phyloP scores from a whole-genome alignment of 176 grass and related monocot genomes.

The Phoenix roebelenii region DNA sequence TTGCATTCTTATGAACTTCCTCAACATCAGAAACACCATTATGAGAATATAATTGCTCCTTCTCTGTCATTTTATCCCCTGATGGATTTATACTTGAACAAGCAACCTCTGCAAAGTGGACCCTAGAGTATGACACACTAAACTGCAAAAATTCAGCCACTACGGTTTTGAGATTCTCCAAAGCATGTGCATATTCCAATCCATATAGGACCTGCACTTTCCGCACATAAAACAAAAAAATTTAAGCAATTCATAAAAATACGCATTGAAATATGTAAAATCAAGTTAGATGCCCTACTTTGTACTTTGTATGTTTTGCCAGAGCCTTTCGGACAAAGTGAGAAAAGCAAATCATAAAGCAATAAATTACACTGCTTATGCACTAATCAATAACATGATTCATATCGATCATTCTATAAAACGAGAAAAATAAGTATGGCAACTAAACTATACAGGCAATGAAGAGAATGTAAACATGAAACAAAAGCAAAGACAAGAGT shows the following conservation, averaged over 20 bases:
- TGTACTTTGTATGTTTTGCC: too few relatives aligned
- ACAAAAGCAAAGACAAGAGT: too few relatives aligned
- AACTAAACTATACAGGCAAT: too few relatives aligned
- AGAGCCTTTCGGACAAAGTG: too few relatives aligned
- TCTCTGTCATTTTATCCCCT: slow-evolving; percentile 25
- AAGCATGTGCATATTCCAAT: slow-evolving; percentile 64
- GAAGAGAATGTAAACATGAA: too few relatives aligned
- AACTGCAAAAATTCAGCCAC: slow-evolving; percentile 31
- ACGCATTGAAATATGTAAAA: too few relatives aligned
- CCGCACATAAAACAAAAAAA: slow-evolving; percentile 4
- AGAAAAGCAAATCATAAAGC: too few relatives aligned
- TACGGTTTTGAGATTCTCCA: slow-evolving; percentile 44
- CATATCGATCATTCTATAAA: too few relatives aligned
- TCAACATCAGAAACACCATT: slow-evolving; percentile 5
- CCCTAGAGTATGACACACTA: slow-evolving; percentile 17
- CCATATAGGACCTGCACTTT: slow-evolving; percentile 65
- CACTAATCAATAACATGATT: too few relatives aligned
- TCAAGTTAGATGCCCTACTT: too few relatives aligned
- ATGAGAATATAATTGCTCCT: slow-evolving; percentile 5
- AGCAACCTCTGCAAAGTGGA: slow-evolving; percentile 49
- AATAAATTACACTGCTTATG: too few relatives aligned
- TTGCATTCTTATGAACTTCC: slow-evolving; percentile 13
- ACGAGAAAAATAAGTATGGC: too few relatives aligned
- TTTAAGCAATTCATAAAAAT: not conserved
- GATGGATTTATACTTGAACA: slow-evolving; percentile 62